These are phyloP conservation scores for Nicotiana tomentosiformis DNA, from an alignment of 257 asterid species.

Conservation along the genomic window DNA sequence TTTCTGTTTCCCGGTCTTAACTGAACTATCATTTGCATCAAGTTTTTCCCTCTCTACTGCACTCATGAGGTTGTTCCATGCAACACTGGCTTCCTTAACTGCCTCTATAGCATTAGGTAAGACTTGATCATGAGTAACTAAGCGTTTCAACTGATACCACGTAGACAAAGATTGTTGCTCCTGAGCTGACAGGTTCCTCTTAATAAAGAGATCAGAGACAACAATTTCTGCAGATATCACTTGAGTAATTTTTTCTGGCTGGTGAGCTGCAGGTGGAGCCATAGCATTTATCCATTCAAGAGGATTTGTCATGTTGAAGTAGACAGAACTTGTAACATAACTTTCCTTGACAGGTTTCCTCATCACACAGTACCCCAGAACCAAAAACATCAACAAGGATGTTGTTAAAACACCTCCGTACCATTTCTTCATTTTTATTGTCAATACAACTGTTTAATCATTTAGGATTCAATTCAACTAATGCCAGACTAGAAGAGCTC, in stretches of 20 bases:
- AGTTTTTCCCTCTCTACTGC: slow-evolving; percentile 63
- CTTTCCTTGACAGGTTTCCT: slow-evolving; percentile 55
- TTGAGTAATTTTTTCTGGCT: slow-evolving; percentile 44
- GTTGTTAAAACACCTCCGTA: slow-evolving; percentile 51
- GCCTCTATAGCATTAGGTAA: slow-evolving; percentile 88
- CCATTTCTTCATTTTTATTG: slow-evolving; percentile 87
- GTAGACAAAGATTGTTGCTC: slow-evolving; percentile 61
- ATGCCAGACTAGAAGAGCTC: slow-evolving; percentile 18
- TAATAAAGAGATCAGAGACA: slow-evolving; percentile 41
- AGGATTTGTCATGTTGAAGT: slow-evolving; percentile 64
- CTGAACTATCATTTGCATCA: slow-evolving; percentile 51
- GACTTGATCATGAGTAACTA: slow-evolving; percentile 53
- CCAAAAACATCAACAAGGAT: slow-evolving; percentile 59
- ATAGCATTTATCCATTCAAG: slow-evolving; percentile 71
- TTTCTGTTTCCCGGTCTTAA: slow-evolving; percentile 69
- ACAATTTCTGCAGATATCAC: slow-evolving; percentile 50
- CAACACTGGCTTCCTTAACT: slow-evolving; percentile 69
- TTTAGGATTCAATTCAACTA: slow-evolving; percentile 14
- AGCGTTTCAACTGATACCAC: slow-evolving; percentile 60
- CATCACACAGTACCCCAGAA: slow-evolving; percentile 55
- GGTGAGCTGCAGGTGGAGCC: slow-evolving; percentile 46
- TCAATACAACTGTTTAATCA: slow-evolving; percentile 27
- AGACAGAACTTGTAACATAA: slow-evolving; percentile 39
- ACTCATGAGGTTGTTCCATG: slow-evolving; percentile 75
- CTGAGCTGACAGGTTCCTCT: slow-evolving; percentile 47